These are phyloP conservation scores for Fusarium coicis DNA, from an alignment of 2,329 filamentous ascomycete species.

Conservation along the genomic window DNA sequence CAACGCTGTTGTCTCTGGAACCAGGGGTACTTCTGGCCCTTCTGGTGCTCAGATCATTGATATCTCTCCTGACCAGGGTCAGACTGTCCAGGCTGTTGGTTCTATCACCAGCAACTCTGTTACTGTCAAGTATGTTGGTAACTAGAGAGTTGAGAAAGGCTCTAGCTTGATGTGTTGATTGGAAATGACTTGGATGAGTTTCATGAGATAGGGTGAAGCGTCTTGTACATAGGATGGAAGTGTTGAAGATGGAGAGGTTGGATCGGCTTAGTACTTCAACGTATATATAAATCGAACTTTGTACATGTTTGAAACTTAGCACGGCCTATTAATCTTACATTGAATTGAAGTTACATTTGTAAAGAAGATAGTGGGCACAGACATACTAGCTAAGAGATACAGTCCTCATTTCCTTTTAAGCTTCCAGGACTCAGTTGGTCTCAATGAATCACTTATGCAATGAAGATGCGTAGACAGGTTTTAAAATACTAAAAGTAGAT, in stretches of 20 bases:
- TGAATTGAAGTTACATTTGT: no score
- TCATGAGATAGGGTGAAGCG: rapidly evolving
- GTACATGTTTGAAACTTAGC: background rate
- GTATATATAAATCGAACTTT: background rate
- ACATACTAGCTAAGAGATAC: no score
- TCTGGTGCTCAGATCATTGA: conserved; percentile 8
- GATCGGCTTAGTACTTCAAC: background rate
- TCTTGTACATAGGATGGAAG: background rate
- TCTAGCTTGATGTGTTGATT: background rate
- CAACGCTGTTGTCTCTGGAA: background rate
- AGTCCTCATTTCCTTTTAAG: no score
- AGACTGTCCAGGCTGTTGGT: background rate
- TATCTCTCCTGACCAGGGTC: background rate
- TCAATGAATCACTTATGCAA: no score
- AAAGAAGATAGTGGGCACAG: no score
- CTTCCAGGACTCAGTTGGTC: no score
- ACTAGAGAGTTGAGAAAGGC: rapidly evolving
- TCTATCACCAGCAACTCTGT: conserved; percentile 7
- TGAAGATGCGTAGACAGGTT: no score
- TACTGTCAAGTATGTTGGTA: conserved; percentile 58
- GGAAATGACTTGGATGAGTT: background rate
- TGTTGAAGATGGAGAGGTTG: rapidly evolving
- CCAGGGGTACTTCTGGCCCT: background rate
- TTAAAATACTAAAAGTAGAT: no score
- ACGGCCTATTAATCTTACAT: no score